Evolutionary conservation across 139 green algal genomes (phyloP), one percentile per base, ranked within the genome.

Genomic region (Chlorella sp.): DNA sequence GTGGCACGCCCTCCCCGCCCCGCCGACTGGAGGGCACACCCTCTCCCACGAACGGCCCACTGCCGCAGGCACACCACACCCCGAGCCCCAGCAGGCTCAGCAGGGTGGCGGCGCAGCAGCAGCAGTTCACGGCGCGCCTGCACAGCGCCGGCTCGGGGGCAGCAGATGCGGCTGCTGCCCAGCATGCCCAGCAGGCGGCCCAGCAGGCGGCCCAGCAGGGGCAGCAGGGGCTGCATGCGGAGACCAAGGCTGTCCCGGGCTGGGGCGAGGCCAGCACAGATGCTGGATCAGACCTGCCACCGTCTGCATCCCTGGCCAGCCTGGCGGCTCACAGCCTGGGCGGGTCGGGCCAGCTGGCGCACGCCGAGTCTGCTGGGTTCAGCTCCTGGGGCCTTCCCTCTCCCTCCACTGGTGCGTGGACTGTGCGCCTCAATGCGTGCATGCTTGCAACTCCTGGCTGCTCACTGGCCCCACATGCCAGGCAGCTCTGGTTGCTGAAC

Each of bases 311-410:
- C 34, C 13, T 40, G 38, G 58, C 28, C 56, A 43, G 38, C 69
- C 38, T 34, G 69, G 54, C 11, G 38, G 40, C 34, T 0, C 38
- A 43, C 20, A 20, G 38, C 38, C 51, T 60, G 51, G 43, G 77
- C 30, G 58, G 51, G 22, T 60, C 51, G 51, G 51, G 54, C 28
- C 28, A 43, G 20, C 26, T 56, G 44, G 28, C n/a, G 13, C 38
- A 60, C 9, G 76, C 60, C 4, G 77, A 83, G 28, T 74, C 58
- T 8, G 70, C 67, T 8, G 51, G 51, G 51, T 85, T 80, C 48
- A 85, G 81, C 69, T 64, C 36, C 34, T 85, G 81, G 81, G 81
- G 81, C n/a, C 51, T 85, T 36, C 68, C 81, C 51, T 73, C 81
- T 2, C 81, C 81, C 69, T 73, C 81, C 26, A 79, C 81, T 34